phyloP scores from a whole-genome alignment of 352 stramenopile genomes.

The Phytophthora pini region DNA sequence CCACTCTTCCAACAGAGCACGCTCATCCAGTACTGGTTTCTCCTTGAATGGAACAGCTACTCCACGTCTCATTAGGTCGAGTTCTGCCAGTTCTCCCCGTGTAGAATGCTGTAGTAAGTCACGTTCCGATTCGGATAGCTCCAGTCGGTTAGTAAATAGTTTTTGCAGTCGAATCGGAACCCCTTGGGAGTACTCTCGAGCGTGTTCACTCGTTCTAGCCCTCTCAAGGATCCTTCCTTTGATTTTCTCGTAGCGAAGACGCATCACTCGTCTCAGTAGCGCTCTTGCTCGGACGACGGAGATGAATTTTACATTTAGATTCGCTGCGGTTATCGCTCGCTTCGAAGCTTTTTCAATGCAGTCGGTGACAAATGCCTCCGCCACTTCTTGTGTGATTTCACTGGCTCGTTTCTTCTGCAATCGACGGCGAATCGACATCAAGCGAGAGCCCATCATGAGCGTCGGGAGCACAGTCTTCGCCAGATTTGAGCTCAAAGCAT shows the following conservation, averaged over 20 bases:
- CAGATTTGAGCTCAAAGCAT: slow-evolving; percentile 47
- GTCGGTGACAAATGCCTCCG: slow-evolving; percentile 39
- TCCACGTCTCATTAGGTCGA: slow-evolving; percentile 26
- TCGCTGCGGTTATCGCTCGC: slow-evolving; percentile 38
- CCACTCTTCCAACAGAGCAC: slow-evolving; percentile 14
- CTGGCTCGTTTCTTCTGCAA: slow-evolving; percentile 58
- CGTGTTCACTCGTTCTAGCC: slow-evolving; percentile 63
- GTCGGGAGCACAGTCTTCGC: slow-evolving; percentile 70
- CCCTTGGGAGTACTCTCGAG: slow-evolving; percentile 60
- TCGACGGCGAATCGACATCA: slow-evolving; percentile 66
- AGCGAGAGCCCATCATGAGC: slow-evolving; percentile 64
- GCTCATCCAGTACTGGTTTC: slow-evolving; percentile 12
- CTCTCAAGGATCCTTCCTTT: slow-evolving; percentile 47
- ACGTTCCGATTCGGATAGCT: slow-evolving; percentile 55
- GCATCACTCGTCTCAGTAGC: slow-evolving; percentile 57
- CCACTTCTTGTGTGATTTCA: slow-evolving; percentile 39
- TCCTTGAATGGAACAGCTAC: slow-evolving; percentile 3
- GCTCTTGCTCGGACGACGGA: slow-evolving; percentile 50
- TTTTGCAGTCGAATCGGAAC: slow-evolving; percentile 58
- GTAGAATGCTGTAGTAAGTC: slow-evolving; percentile 56
- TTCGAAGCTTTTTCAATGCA: slow-evolving; percentile 43
- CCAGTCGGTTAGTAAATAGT: slow-evolving; percentile 36
- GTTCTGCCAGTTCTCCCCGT: slow-evolving; percentile 30
- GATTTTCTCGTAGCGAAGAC: slow-evolving; percentile 51
- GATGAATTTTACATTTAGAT: slow-evolving; percentile 54